Conservation (phyloP, 495 filamentous ascomycete genomes). For the Tuber melanosporum region DNA sequence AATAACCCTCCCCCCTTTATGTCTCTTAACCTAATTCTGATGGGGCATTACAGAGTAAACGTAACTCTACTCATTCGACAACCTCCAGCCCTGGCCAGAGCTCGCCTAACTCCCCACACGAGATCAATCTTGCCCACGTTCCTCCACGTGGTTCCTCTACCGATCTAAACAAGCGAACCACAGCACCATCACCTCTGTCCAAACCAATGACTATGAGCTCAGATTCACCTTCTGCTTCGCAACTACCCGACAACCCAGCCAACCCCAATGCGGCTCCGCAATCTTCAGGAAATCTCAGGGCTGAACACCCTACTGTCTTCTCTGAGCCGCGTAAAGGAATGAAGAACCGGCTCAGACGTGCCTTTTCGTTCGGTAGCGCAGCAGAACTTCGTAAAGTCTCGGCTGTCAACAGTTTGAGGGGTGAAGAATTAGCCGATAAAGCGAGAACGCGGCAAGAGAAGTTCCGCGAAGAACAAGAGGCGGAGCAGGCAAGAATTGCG, state of each 20-base stretch:
- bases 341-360: slow-evolving; percentile 81
- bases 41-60: slow-evolving; percentile 36
- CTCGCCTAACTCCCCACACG: slow-evolving; percentile 44
- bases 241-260: slow-evolving; percentile 32
- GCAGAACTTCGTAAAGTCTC: slow-evolving; percentile 78
- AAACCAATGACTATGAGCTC: slow-evolving; percentile 63
- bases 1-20: slow-evolving; percentile 42
- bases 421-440: slow-evolving; percentile 52
- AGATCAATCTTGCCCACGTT: slow-evolving; percentile 57
- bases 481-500: slow-evolving; percentile 83
- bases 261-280: slow-evolving; percentile 17
- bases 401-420: slow-evolving; percentile 57
- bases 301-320: slow-evolving; percentile 71
- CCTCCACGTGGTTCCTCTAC: slow-evolving; percentile 62
- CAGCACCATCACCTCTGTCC: slow-evolving; percentile 80
- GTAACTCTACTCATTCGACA: slow-evolving; percentile 39
- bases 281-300: slow-evolving; percentile 57
- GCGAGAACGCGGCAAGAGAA: slow-evolving; percentile 65
- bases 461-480: slow-evolving; percentile 65
- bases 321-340: slow-evolving; percentile 62
- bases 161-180: slow-evolving; percentile 63
- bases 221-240: slow-evolving; percentile 43
- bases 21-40: slow-evolving; percentile 35
- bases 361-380: slow-evolving; percentile 95
- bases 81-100: slow-evolving; percentile 22